phyloP scores from a whole-genome alignment of 306 rosid species.

The Nissolia schottii region DNA sequence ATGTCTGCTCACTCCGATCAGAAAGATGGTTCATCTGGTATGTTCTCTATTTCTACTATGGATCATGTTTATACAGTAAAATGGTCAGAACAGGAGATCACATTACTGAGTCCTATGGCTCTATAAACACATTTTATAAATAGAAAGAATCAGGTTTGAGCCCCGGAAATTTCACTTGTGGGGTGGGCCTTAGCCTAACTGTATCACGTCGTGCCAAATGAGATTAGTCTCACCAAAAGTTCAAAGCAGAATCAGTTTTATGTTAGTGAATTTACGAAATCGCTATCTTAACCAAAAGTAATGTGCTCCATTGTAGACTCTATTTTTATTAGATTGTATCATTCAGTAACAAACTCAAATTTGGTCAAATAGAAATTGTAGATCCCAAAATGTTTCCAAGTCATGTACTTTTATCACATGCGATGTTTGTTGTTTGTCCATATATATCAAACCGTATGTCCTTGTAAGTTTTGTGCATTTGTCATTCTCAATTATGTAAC shows the following conservation, averaged over 20 bases:
- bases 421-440: constrained; percentile 14
- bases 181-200: too few species aligned
- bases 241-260: not conserved
- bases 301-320: not conserved
- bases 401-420: not conserved
- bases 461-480: constrained; percentile 15
- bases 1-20: constrained; percentile 26
- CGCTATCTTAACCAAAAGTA: not conserved
- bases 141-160: not conserved
- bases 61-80: constrained; percentile 6
- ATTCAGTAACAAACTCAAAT: not conserved
- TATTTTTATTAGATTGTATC: not conserved
- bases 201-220: not conserved
- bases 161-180: not conserved
- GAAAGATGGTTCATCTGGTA: constrained; percentile 51
- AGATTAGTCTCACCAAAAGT: too few species aligned
- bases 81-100: not conserved
- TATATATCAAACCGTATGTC: not conserved
- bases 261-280: not conserved
- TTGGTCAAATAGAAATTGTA: not conserved
- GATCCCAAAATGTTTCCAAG: not conserved
- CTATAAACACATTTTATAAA: not conserved
- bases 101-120: not conserved
- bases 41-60: constrained; percentile 13
- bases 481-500: constrained; percentile 2